Evolutionary conservation across 2,329 filamentous ascomycete genomes (phyloP).

Genomic region (Xenoacremonium recifei): DNA sequence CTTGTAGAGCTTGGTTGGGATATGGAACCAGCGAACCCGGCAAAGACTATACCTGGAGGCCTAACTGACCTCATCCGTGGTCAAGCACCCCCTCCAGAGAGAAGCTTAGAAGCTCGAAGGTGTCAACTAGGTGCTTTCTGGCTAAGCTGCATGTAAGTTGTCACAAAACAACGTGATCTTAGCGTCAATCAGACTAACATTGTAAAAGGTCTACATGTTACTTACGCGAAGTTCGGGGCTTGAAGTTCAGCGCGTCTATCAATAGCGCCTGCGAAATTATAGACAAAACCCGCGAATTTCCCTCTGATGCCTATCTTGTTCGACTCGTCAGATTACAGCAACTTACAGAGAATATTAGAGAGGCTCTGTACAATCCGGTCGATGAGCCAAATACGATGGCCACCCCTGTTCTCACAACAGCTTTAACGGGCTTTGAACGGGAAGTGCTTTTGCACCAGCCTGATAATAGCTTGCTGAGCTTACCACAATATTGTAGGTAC

Average conservation of each 20-base stretch:
- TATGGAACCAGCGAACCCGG: not conserved
- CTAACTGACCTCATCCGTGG: constrained; percentile 1
- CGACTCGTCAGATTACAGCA: constrained; percentile 5
- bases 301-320: constrained; percentile 1
- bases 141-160: constrained; percentile 7
- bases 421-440: constrained; percentile 5
- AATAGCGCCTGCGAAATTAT: not conserved
- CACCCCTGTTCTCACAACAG: not conserved
- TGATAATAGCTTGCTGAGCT: not conserved
- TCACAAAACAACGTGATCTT: accelerated
- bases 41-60: not conserved
- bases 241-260: not conserved
- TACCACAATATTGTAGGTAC: too few relatives aligned
- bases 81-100: not conserved
- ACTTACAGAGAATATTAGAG: not conserved
- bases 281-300: not conserved
- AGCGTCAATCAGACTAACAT: not conserved
- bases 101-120: constrained; percentile 2
- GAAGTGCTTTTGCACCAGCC: constrained; percentile 2
- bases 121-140: constrained; percentile 10
- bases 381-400: not conserved
- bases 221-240: not conserved
- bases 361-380: not conserved
- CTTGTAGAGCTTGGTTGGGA: constrained; percentile 5
- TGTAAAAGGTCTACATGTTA: not conserved